Evolutionary conservation across 2,329 filamentous ascomycete genomes (phyloP), one percentile per base, ranked within the genome.

Genomic region (Sporothrix pseudoabietina): DNA sequence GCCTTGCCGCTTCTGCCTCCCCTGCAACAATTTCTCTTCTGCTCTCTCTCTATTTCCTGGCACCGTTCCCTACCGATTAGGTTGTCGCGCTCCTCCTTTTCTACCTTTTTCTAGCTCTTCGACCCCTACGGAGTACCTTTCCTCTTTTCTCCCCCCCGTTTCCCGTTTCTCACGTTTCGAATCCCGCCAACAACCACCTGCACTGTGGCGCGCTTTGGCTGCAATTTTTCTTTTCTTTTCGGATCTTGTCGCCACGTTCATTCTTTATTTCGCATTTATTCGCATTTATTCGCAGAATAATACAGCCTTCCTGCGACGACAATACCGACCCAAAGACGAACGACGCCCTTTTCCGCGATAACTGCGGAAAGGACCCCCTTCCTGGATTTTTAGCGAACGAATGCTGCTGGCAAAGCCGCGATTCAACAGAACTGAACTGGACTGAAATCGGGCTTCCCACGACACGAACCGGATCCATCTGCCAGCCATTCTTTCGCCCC

Each of bases 181-280:
- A 73, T 73, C 59, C 57, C 68, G 68, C 72, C 32, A 16, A 54
- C 52, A 54, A 35, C 35, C 35, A 35, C 12, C 39, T 35, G 44
- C 14, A 49, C 63, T 55, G 73, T 74, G 73, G 73, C 73, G 69
- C 69, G 73, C 73, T 70, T 70, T 71, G 65, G 70, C 69, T 61
- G 68, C 57, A 55, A 71, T 14, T 39, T 63, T 41, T 44, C 14
- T 69, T 26, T 55, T 30, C 44, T 63, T 41, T 71, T 69, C 72
- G 41, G 41, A 69, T 30, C 69, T 49, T 49, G 22, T 69, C 69
- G 39, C 61, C 55, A 49, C 63, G 72, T 55, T 74, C 61, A 35
- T 49, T 49, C 14, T 59, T 69, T 47, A 26, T 26, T 26, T 26
- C 26, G 26, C 26, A 26, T n/a, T 19, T 14, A 4, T 35, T 35